These are phyloP conservation scores for Nissolia schottii DNA, from an alignment of 306 rosid genomes.

Conservation along the genomic window DNA sequence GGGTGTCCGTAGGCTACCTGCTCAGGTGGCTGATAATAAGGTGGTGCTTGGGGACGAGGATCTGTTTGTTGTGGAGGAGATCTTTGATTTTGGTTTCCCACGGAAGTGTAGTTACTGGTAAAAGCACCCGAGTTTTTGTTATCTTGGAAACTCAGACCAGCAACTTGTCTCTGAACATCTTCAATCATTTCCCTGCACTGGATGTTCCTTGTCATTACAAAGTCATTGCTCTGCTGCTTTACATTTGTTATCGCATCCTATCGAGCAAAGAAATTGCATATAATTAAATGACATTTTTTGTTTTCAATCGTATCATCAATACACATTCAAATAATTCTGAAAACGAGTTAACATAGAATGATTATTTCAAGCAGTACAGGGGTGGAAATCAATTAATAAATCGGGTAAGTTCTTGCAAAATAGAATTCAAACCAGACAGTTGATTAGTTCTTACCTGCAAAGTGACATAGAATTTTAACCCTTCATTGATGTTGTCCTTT, in stretches of 20 bases:
- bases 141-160: slow-evolving; percentile 91
- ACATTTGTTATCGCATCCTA: slow-evolving; percentile 94
- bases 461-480: slow-evolving; percentile 85
- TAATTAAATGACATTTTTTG: background rate
- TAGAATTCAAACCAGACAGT: slow-evolving; percentile 2
- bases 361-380: too few relatives aligned
- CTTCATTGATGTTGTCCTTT: slow-evolving; percentile 92
- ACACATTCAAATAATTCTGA: background rate
- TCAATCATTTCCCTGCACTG: slow-evolving; percentile 97
- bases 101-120: slow-evolving; percentile 49
- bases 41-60: slow-evolving; percentile 59
- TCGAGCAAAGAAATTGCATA: slow-evolving; percentile 18
- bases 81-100: slow-evolving; percentile 65
- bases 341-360: background rate
- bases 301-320: background rate
- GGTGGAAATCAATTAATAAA: background rate
- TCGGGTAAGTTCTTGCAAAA: background rate
- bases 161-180: slow-evolving; percentile 88
- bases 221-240: slow-evolving; percentile 96
- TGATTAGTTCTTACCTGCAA: slow-evolving; percentile 58
- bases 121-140: slow-evolving; percentile 42
- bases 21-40: slow-evolving; percentile 72
- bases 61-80: slow-evolving; percentile 54
- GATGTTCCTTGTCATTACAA: slow-evolving; percentile 92
- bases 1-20: slow-evolving; percentile 60